A percentile compares a stretch with the other conserved stretches of the same genome.
Evolutionary conservation across 2,329 filamentous ascomycete genomes (phyloP).

Genomic region (Lachnellula cervina): DNA sequence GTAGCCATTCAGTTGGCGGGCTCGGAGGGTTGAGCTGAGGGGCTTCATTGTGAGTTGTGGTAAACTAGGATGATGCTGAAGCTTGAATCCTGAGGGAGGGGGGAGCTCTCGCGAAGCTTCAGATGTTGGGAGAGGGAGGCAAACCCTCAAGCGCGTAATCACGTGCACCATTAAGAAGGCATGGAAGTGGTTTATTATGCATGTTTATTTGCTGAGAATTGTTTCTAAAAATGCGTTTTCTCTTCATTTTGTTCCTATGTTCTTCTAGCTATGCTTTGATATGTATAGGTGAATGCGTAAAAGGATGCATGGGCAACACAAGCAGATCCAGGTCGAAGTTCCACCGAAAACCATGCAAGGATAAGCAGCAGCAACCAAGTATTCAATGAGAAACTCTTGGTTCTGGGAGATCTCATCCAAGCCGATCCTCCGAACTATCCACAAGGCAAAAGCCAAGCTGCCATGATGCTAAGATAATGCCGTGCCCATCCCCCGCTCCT

Average conservation of each 20-base stretch:
- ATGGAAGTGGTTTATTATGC: not conserved
- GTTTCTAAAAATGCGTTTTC: not conserved
- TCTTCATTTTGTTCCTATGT: not conserved
- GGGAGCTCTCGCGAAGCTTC: no score
- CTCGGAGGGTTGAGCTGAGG: slow-evolving; percentile 3
- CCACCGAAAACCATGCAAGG: not conserved
- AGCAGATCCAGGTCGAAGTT: not conserved
- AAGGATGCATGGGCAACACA: not conserved
- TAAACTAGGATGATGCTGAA: not conserved
- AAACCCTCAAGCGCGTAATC: not conserved
- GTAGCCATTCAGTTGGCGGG: slow-evolving; percentile 17
- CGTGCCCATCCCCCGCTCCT: slow-evolving; percentile 13
- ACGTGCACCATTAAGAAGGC: not conserved
- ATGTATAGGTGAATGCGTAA: not conserved
- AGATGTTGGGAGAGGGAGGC: no score
- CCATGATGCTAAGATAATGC: slow-evolving; percentile 12
- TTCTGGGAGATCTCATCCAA: slow-evolving; percentile 25
- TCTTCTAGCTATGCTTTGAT: not conserved
- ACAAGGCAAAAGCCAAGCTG: not conserved
- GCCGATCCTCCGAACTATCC: slow-evolving; percentile 7
- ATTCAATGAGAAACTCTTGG: slow-evolving; percentile 8
- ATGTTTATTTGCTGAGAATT: not conserved
- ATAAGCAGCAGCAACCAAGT: slow-evolving; percentile 27
- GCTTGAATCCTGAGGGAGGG: not conserved
- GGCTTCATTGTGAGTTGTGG: slow-evolving; percentile 16